A percentile compares a stretch with the other conserved stretches of the same genome.
Conservation (phyloP, 805 yeast species). For the Zygoascus biomembranicola region DNA sequence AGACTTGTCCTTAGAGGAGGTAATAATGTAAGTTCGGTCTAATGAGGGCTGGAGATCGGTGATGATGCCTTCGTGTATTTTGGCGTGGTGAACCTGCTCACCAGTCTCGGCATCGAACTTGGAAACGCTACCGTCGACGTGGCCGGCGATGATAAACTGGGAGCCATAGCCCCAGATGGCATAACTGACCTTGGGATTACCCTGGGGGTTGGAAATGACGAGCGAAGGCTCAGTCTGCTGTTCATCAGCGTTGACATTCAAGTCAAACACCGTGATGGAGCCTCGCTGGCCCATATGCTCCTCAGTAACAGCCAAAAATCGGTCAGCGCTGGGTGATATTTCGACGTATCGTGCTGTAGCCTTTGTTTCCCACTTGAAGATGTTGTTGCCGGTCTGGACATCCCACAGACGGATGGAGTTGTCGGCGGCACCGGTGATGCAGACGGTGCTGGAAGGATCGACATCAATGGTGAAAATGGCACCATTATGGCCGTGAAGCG, state of each 20-base stretch:
- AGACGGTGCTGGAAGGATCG: slow-evolving; percentile 55
- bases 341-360: slow-evolving; percentile 91
- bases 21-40: slow-evolving; percentile 83
- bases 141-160: slow-evolving; percentile 72
- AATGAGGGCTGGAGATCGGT: slow-evolving; percentile 87
- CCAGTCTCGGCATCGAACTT: slow-evolving; percentile 76
- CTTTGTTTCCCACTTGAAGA: slow-evolving; percentile 62
- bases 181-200: slow-evolving; percentile 18
- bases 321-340: slow-evolving; percentile 64
- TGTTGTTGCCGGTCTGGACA: slow-evolving; percentile 65
- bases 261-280: slow-evolving; percentile 57
- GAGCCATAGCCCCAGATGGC: slow-evolving; percentile 84
- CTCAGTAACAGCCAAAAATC: slow-evolving; percentile 72
- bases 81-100: slow-evolving; percentile 47
- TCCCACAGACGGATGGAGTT: slow-evolving; percentile 79
- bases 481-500: slow-evolving; percentile 84
- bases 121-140: slow-evolving; percentile 76
- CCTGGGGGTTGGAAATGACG: slow-evolving; percentile 52
- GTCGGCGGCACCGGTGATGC: slow-evolving; percentile 90
- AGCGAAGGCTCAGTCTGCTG: slow-evolving; percentile 47
- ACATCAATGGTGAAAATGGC: slow-evolving; percentile 92
- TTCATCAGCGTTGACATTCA: slow-evolving; percentile 42
- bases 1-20: slow-evolving; percentile 86
- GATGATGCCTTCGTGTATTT: slow-evolving; percentile 63
- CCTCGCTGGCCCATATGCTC: slow-evolving; percentile 88